These are phyloP conservation scores for Coemansia sp. DNA, from an alignment of 192 early-diverging fungal species.

Conservation along the genomic window DNA sequence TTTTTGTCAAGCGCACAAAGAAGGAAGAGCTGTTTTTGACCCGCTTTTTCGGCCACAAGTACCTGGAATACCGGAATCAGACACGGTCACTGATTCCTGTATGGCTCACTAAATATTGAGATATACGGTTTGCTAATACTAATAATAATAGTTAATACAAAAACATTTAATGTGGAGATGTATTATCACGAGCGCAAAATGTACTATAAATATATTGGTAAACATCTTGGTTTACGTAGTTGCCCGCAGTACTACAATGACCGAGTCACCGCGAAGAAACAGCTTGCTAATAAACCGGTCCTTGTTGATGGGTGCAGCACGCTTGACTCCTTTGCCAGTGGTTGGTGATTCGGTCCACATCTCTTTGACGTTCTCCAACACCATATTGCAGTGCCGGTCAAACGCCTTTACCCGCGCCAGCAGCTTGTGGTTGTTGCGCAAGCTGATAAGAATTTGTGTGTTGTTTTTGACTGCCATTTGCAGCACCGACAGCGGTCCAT, in stretches of 20 bases:
- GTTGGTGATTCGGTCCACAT: conserved; percentile 98
- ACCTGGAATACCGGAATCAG: conserved; percentile 63
- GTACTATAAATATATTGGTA: conserved; percentile 18
- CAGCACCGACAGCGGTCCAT: conserved; percentile 94
- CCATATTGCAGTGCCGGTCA: conserved; percentile 99
- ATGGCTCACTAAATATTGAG: too few species aligned
- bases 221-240: background rate
- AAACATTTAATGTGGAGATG: too few species aligned
- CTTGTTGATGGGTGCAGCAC: conserved; percentile 94
- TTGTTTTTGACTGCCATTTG: conserved; percentile 92
- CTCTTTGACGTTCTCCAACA: conserved; percentile 99
- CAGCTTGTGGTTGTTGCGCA: conserved; percentile 97
- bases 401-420: conserved; percentile 98
- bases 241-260: conserved; percentile 70
- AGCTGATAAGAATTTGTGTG: conserved; percentile 94
- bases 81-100: conserved; percentile 61
- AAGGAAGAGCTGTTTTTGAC: conserved; percentile 76
- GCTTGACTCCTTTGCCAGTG: conserved; percentile 85
- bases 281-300: conserved; percentile 98
- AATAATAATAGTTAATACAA: too few species aligned
- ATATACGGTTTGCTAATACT: too few species aligned
- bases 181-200: too few species aligned
- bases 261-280: conserved; percentile 97
- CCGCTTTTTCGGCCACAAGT: conserved; percentile 81
- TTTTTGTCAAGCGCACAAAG: conserved; percentile 75